These are phyloP conservation scores for Copromyces sp. DNA, from an alignment of 495 filamentous ascomycete genomes.

Conservation along the genomic window DNA sequence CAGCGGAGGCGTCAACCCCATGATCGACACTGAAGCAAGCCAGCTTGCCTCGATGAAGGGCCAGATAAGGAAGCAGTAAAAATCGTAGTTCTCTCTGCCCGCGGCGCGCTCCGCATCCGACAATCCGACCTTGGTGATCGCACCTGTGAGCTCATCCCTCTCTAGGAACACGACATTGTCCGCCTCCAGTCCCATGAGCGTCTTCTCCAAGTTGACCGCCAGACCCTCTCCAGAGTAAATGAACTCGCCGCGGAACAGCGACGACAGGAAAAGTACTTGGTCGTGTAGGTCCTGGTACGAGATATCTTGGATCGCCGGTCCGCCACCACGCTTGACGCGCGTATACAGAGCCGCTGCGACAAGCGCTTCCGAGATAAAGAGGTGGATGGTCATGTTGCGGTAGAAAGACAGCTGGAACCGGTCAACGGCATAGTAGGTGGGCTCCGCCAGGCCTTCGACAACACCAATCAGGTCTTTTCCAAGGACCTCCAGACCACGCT, in stretches of 20 bases:
- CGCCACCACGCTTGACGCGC: constrained; percentile 78
- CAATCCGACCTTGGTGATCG: constrained; percentile 59
- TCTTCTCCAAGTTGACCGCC: constrained; percentile 64
- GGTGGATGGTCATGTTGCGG: constrained; percentile 96
- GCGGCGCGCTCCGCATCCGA: constrained; percentile 60
- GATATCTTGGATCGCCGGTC: constrained; percentile 68
- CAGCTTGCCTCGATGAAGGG: constrained; percentile 91
- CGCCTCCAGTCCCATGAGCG: constrained; percentile 61
- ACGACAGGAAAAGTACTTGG: constrained; percentile 82
- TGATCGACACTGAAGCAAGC: constrained; percentile 78
- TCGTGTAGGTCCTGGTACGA: constrained; percentile 55
- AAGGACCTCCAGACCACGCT: constrained; percentile 81
- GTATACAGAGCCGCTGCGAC: constrained; percentile 86
- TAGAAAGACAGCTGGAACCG: constrained; percentile 96
- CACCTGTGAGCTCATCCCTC: constrained; percentile 38
- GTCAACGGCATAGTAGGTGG: constrained; percentile 88
- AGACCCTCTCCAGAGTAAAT: constrained; percentile 88
- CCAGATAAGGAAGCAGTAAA: constrained; percentile 98
- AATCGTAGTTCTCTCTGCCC: constrained; percentile 90
- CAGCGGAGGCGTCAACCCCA: constrained; percentile 70
- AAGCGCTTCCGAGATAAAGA: constrained; percentile 87
- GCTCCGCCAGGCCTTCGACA: constrained; percentile 68
- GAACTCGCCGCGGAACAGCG: constrained; percentile 91
- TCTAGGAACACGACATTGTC: constrained; percentile 72
- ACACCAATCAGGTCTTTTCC: constrained; percentile 78